Evolutionary conservation across 2,329 filamentous ascomycete genomes (phyloP).

Genomic region (Talaromyces sp.): DNA sequence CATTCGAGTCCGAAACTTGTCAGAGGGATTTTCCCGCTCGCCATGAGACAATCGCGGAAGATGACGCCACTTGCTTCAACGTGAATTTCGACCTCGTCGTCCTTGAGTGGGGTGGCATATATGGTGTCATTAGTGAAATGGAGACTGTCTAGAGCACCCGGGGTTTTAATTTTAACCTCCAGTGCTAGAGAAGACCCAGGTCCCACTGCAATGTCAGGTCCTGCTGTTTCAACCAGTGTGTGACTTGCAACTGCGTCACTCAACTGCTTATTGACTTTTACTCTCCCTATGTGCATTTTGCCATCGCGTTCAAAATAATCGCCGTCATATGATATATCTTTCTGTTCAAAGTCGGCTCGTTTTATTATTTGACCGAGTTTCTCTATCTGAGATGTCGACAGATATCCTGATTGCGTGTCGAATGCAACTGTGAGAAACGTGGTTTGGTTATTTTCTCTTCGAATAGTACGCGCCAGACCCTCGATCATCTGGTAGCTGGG

Average conservation of each 20-base stretch:
- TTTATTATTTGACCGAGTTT: background rate
- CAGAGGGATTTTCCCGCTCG: slow-evolving; percentile 19
- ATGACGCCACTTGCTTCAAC: slow-evolving; percentile 21
- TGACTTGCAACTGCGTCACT: background rate
- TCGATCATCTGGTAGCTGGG: background rate
- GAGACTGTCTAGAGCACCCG: background rate
- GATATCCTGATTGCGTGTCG: background rate
- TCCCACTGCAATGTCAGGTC: background rate
- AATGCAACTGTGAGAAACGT: background rate
- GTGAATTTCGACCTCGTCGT: slow-evolving; percentile 19
- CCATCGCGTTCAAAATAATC: background rate
- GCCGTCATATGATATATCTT: background rate
- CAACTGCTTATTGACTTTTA: background rate
- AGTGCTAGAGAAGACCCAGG: background rate
- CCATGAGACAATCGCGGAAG: slow-evolving; percentile 16
- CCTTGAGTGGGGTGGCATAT: slow-evolving; percentile 8
- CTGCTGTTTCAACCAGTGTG: background rate
- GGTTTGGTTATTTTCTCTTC: background rate
- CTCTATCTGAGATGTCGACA: background rate
- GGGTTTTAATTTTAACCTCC: background rate
- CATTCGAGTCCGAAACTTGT: slow-evolving; percentile 15
- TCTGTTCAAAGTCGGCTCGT: background rate
- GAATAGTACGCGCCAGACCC: background rate
- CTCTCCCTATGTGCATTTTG: background rate
- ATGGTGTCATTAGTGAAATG: background rate